These are phyloP conservation scores for Penicillium parvum DNA, from an alignment of 495 filamentous ascomycete genomes.

Conservation along the genomic window DNA sequence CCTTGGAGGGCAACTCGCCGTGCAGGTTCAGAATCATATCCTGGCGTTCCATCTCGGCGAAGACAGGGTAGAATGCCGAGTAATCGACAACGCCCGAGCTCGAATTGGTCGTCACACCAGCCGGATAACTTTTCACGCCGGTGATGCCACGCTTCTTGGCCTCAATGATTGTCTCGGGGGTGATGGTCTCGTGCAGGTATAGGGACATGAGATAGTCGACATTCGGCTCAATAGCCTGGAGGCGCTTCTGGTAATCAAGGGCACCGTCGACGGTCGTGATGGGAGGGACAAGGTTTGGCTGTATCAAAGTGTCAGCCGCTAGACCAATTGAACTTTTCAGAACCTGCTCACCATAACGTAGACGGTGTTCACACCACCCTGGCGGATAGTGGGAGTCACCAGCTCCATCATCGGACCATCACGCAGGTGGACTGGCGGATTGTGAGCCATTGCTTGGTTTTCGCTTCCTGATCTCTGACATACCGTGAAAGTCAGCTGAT, in stretches of 20 bases:
- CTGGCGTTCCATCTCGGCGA: conserved; percentile 70
- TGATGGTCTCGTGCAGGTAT: conserved; percentile 74
- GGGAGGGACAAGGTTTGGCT: conserved; percentile 71
- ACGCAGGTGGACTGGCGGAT: conserved; percentile 57
- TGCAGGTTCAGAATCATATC: conserved; percentile 62
- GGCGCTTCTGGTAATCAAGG: conserved; percentile 64
- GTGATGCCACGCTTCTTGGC: conserved; percentile 54
- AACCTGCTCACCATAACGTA: conserved; percentile 66
- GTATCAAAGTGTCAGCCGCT: conserved; percentile 2
- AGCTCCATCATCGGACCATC: conserved; percentile 77
- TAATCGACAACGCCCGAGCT: conserved; percentile 74
- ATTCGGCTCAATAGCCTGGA: conserved; percentile 63
- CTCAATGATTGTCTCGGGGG: conserved; percentile 70
- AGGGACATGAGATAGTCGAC: conserved; percentile 87
- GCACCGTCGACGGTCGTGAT: conserved; percentile 70
- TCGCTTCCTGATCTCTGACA: conserved; percentile 11
- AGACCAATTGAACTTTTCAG: conserved; percentile 3
- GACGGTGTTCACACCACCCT: conserved; percentile 72
- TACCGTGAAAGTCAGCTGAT: conserved; percentile 65
- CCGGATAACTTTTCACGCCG: conserved; percentile 58
- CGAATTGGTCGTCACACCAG: conserved; percentile 77
- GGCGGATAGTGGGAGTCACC: conserved; percentile 69
- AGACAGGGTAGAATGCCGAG: conserved; percentile 67
- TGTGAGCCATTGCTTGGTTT: conserved; percentile 6
- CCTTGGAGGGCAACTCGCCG: conserved; percentile 51